Evolutionary conservation across 768 basidiomycete species (phyloP).

Genomic region (Tulasnella sp.): DNA sequence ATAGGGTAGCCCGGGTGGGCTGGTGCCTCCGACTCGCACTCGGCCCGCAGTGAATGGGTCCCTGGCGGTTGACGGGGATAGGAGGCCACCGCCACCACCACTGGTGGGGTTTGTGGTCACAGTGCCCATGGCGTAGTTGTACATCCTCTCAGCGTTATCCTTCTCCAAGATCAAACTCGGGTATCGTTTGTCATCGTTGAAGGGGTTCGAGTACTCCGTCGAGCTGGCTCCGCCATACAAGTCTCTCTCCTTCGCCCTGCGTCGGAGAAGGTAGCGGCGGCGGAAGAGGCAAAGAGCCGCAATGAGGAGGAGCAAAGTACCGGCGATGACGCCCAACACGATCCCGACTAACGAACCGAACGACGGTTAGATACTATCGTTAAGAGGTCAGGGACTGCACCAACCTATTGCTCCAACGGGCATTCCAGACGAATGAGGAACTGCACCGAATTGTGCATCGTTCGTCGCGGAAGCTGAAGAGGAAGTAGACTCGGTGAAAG

Average conservation of each 20-base stretch:
- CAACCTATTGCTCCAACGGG: neutral
- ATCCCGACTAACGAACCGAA: neutral
- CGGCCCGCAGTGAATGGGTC: neutral
- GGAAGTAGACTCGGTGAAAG: neutral
- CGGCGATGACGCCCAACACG: neutral
- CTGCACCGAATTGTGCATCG: neutral
- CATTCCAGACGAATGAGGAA: neutral
- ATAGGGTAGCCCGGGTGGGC: neutral
- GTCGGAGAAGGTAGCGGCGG: neutral
- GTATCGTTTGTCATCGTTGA: conserved; percentile 7
- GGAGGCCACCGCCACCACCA: neutral
- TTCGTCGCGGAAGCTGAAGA: neutral
- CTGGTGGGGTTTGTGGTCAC: neutral
- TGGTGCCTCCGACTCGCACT: neutral
- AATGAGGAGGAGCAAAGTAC: neutral
- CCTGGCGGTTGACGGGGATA: conserved; percentile 3
- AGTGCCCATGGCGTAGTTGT: neutral
- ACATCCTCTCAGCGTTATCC: conserved; percentile 1
- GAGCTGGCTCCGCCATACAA: neutral
- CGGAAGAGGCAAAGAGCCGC: neutral
- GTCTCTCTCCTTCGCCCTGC: neutral
- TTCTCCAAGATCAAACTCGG: neutral
- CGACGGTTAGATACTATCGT: no score
- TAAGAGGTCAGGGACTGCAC: neutral
- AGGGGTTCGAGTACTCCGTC: conserved; percentile 3